Evolutionary conservation across 345 rosid species (phyloP).

Genomic region (Populus ilicifolia): DNA sequence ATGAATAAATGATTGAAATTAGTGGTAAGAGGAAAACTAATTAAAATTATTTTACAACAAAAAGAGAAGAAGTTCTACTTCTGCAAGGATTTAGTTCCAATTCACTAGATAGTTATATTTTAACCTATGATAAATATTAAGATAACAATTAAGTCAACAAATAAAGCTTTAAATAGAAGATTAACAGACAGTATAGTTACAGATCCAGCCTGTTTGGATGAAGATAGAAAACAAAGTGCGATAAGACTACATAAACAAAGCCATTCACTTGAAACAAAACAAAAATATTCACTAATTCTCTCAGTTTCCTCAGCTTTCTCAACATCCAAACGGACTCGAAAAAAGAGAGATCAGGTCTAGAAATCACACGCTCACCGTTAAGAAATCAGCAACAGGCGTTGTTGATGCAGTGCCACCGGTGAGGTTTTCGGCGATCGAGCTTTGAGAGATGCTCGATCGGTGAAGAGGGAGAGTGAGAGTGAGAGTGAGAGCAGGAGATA

Average conservation of each 20-base stretch:
- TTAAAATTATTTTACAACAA: no score
- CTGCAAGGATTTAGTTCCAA: not conserved
- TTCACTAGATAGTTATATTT: not conserved
- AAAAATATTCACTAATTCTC: not conserved
- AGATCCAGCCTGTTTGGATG: not conserved
- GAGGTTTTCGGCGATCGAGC: slow-evolving; percentile 12
- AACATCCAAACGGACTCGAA: not conserved
- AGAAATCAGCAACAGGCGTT: not conserved
- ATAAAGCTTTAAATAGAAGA: not conserved
- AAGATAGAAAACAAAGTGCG: not conserved
- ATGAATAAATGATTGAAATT: not conserved
- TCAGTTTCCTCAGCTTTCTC: not conserved
- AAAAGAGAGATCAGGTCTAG: not conserved
- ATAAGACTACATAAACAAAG: not conserved
- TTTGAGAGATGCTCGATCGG: slow-evolving; percentile 6
- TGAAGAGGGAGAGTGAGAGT: not conserved
- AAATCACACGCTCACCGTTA: not conserved
- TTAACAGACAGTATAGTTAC: not conserved
- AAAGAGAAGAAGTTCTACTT: not conserved
- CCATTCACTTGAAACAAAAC: not conserved
- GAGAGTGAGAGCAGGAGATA: no score
- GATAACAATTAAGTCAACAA: not conserved
- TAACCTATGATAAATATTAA: no score
- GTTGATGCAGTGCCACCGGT: not conserved
- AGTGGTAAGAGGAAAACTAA: not conserved